These are phyloP conservation scores for Lachnellula willkommii DNA, from an alignment of 2,329 filamentous ascomycete genomes.

Conservation along the genomic window DNA sequence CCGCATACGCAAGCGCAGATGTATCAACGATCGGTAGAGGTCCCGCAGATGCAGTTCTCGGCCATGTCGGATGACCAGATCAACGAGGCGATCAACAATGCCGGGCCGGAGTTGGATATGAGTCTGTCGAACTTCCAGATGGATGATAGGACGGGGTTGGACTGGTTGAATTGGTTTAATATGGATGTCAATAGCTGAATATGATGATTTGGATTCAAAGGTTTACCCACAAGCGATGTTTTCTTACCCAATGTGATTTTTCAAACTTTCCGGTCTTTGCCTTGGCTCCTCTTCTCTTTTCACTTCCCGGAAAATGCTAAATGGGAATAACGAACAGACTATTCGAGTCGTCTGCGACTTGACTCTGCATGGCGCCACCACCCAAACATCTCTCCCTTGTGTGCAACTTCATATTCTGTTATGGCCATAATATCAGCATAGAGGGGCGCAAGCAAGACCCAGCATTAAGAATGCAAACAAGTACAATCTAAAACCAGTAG, in stretches of 20 bases:
- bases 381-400: conserved; percentile 45
- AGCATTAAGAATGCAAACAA: too few species aligned
- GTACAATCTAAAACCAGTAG: too few species aligned
- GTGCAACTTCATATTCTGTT: not conserved
- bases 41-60: conserved; percentile 47
- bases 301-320: conserved; percentile 26
- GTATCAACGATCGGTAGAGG: conserved; percentile 3
- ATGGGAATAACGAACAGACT: conserved; percentile 25
- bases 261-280: not conserved
- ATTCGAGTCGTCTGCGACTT: conserved; percentile 45
- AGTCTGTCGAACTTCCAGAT: conserved; percentile 21
- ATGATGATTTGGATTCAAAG: not conserved
- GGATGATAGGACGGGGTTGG: conserved; percentile 23
- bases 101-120: conserved; percentile 52
- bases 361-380: conserved; percentile 46
- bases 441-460: too few species aligned
- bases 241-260: not conserved
- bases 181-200: conserved; percentile 15
- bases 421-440: not conserved
- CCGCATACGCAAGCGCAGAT: not conserved
- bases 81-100: conserved; percentile 58
- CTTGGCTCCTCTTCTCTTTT: conserved; percentile 11
- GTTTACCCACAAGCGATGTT: not conserved
- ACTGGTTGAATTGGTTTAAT: conserved; percentile 31
- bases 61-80: conserved; percentile 67